phyloP scores from a whole-genome alignment of 2,329 filamentous ascomycete genomes.

The Cercospora zeae-maydis region DNA sequence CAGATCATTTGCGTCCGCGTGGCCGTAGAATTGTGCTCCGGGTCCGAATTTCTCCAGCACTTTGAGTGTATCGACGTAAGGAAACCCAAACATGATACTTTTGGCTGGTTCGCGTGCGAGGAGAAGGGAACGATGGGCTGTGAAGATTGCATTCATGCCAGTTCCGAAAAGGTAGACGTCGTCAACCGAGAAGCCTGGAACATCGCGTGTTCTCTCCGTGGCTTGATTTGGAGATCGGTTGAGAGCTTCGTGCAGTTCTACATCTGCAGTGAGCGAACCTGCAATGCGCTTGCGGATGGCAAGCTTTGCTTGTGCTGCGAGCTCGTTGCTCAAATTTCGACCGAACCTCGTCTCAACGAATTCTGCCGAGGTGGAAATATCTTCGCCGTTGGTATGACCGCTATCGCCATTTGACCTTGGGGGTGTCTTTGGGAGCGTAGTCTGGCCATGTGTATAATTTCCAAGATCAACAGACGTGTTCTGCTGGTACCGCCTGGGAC shows the following conservation, averaged over 20 bases:
- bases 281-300: slow-evolving; percentile 86
- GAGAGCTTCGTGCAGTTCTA: slow-evolving; percentile 61
- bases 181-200: slow-evolving; percentile 68
- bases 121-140: slow-evolving; percentile 72
- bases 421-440: slow-evolving; percentile 14
- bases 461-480: slow-evolving; percentile 49
- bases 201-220: slow-evolving; percentile 38
- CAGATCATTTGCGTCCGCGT: slow-evolving; percentile 70
- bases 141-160: slow-evolving; percentile 95
- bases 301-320: slow-evolving; percentile 76
- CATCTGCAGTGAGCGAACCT: slow-evolving; percentile 71
- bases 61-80: slow-evolving; percentile 95
- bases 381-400: slow-evolving; percentile 31
- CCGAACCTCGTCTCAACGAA: slow-evolving; percentile 96
- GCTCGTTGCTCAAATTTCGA: slow-evolving; percentile 75
- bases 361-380: slow-evolving; percentile 64
- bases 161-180: slow-evolving; percentile 86
- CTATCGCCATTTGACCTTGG: slow-evolving; percentile 16
- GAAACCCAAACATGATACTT: slow-evolving; percentile 93
- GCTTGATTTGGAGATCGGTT: slow-evolving; percentile 40
- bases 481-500: slow-evolving; percentile 76
- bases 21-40: slow-evolving; percentile 82
- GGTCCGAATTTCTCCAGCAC: slow-evolving; percentile 92
- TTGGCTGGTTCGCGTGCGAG: slow-evolving; percentile 61
- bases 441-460: slow-evolving; percentile 21